phyloP scores from a whole-genome alignment of 2,329 filamentous ascomycete species.

The Trichoderma sp. region DNA sequence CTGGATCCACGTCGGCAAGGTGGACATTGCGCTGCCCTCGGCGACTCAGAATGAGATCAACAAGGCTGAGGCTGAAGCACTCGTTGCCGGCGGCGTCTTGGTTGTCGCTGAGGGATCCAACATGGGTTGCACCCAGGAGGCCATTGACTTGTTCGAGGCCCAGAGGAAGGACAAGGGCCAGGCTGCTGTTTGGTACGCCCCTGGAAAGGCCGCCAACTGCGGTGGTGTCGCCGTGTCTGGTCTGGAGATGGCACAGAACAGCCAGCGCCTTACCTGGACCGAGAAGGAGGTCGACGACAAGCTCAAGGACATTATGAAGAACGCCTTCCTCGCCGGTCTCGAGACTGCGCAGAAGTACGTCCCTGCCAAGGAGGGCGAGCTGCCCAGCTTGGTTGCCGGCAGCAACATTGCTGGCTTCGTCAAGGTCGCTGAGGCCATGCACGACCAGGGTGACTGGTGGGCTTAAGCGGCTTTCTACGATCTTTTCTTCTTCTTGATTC shows the following conservation, averaged over 20 bases:
- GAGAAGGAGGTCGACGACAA: slow-evolving; percentile 86
- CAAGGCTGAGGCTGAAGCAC: slow-evolving; percentile 81
- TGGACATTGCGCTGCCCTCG: slow-evolving; percentile 89
- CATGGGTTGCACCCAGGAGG: slow-evolving; percentile 97
- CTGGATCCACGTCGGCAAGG: slow-evolving; percentile 85
- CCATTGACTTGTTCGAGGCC: slow-evolving; percentile 89
- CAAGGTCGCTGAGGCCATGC: slow-evolving; percentile 94
- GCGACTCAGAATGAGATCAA: slow-evolving; percentile 98
- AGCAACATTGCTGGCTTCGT: slow-evolving; percentile 97
- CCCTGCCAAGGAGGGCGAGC: slow-evolving; percentile 73
- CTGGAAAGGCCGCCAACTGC: slow-evolving; percentile 95
- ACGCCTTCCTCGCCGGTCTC: slow-evolving; percentile 86
- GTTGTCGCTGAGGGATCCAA: slow-evolving; percentile 97
- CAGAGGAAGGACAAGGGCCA: slow-evolving; percentile 69
- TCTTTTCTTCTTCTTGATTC: not conserved
- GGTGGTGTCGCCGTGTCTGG: slow-evolving; percentile 97
- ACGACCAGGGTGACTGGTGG: slow-evolving; percentile 97
- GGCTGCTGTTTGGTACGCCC: slow-evolving; percentile 87
- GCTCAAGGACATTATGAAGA: slow-evolving; percentile 93
- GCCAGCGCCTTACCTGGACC: slow-evolving; percentile 79
- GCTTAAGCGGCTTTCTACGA: not conserved
- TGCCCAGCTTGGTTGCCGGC: slow-evolving; percentile 87
- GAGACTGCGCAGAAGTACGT: slow-evolving; percentile 90
- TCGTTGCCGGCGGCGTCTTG: slow-evolving; percentile 73
- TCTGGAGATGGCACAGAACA: slow-evolving; percentile 99